Conservation (phyloP, 2,329 filamentous ascomycete species). For the Fusarium compactum region DNA sequence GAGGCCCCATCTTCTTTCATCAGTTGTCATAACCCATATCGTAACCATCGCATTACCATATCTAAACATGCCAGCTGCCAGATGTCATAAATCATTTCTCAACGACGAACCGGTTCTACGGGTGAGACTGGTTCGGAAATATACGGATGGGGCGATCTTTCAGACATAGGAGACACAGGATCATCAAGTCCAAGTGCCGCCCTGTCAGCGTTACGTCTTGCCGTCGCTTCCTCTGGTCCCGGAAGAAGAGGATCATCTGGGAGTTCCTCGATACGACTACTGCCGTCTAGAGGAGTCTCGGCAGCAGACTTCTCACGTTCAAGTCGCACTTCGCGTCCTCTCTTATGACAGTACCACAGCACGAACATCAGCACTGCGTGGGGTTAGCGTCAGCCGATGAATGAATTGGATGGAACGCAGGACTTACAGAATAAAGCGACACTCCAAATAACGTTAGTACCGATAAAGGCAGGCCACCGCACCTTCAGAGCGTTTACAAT, state of each 20-base stretch:
- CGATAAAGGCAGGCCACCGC: constrained; percentile 90
- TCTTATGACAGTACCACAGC: constrained; percentile 98
- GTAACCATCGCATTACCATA: constrained; percentile 31
- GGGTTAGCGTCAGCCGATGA: constrained; percentile 2
- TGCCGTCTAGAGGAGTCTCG: constrained; percentile 53
- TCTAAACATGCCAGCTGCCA: neutral
- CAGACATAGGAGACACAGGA: constrained; percentile 38
- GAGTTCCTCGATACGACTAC: constrained; percentile 61
- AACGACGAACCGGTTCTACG: constrained; percentile 19
- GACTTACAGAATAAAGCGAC: constrained; percentile 85
- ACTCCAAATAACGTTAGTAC: constrained; percentile 92
- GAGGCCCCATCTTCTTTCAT: constrained; percentile 17
- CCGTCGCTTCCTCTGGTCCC: constrained; percentile 45
- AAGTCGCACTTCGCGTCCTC: constrained; percentile 86
- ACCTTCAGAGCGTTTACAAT: constrained; percentile 90
- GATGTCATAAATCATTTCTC: constrained; percentile 1
- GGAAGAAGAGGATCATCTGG: constrained; percentile 61
- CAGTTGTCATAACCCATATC: constrained; percentile 23
- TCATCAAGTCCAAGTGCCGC: constrained; percentile 15
- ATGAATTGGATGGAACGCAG: neutral
- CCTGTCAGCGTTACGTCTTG: constrained; percentile 10
- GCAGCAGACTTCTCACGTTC: constrained; percentile 64
- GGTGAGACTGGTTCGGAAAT: constrained; percentile 23
- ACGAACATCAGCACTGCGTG: constrained; percentile 84
- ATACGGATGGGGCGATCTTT: constrained; percentile 20